Percentiles rank a stretch among this genome's conserved stretches.
These are phyloP conservation scores for Nakaseomyces bracarensis DNA, from an alignment of 1,139 yeast species.

Conservation along the genomic window DNA sequence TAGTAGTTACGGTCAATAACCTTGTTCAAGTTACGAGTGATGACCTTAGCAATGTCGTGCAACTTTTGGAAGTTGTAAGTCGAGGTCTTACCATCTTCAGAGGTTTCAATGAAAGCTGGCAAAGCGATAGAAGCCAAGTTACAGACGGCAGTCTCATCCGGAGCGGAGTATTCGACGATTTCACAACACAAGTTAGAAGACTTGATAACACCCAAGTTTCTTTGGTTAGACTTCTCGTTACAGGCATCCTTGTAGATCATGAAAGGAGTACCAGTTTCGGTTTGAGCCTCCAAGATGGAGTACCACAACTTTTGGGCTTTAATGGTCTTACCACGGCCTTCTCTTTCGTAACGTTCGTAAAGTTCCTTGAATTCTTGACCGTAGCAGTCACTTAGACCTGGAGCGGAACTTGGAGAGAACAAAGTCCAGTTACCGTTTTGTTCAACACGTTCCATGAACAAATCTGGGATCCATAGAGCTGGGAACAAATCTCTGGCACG, in stretches of 20 bases:
- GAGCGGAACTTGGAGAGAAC: slow-evolving; percentile 82
- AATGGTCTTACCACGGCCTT: slow-evolving; percentile 33
- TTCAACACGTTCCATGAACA: slow-evolving; percentile 84
- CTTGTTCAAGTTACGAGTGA: slow-evolving; percentile 63
- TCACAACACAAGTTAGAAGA: slow-evolving; percentile 87
- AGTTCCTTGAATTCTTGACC: slow-evolving; percentile 71
- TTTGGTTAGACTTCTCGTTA: slow-evolving; percentile 73
- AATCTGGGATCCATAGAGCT: slow-evolving; percentile 84
- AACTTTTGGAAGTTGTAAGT: slow-evolving; percentile 60
- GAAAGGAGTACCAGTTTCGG: slow-evolving; percentile 90
- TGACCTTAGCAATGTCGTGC: slow-evolving; percentile 65
- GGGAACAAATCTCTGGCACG: slow-evolving; percentile 83
- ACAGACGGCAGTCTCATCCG: slow-evolving; percentile 86
- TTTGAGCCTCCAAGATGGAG: slow-evolving; percentile 77
- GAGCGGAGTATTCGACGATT: slow-evolving; percentile 77
- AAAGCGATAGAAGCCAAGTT: slow-evolving; percentile 80
- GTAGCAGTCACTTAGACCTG: slow-evolving; percentile 68
- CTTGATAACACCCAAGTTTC: slow-evolving; percentile 79
- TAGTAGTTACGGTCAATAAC: slow-evolving; percentile 72
- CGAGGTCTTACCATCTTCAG: slow-evolving; percentile 36
- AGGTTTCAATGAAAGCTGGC: slow-evolving; percentile 52
- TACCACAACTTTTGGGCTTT: slow-evolving; percentile 87
- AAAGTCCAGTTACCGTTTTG: slow-evolving; percentile 70
- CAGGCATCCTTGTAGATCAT: slow-evolving; percentile 87
- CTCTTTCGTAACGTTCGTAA: slow-evolving; percentile 57